Conservation (phyloP, 1,139 yeast genomes). For the Sugiyamaella paludigena region DNA sequence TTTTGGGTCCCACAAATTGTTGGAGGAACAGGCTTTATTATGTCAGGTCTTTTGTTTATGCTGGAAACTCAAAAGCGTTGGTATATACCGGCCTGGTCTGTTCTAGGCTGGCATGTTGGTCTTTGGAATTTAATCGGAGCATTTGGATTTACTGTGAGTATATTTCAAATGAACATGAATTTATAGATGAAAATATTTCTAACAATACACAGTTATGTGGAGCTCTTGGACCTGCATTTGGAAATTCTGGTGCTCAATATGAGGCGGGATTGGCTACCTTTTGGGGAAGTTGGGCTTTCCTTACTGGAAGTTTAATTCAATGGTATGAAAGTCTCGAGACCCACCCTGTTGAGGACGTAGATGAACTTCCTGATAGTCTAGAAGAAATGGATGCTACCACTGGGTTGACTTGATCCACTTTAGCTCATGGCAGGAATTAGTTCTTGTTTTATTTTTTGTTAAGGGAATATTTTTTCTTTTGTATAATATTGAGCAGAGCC, state of each 20-base stretch:
- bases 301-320: conserved; percentile 17
- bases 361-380: not conserved
- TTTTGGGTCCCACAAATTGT: conserved; percentile 22
- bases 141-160: conserved; percentile 17
- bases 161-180: not conserved
- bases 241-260: conserved; percentile 17
- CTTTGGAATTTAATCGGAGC: conserved; percentile 20
- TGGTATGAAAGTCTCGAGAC: conserved; percentile 21
- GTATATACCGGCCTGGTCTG: conserved; percentile 17
- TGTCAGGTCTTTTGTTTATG: conserved; percentile 15
- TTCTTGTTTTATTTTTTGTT: no score
- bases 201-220: conserved; percentile 16
- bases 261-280: conserved; percentile 19
- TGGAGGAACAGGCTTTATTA: conserved; percentile 18
- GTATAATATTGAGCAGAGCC: no score
- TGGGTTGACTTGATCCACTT: no score
- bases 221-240: conserved; percentile 19
- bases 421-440: no score
- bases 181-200: not conserved
- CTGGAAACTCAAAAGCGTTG: conserved; percentile 19
- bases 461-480: no score
- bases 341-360: conserved; percentile 12
- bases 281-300: conserved; percentile 23
- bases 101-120: conserved; percentile 22
- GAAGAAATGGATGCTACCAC: not conserved